Evolutionary conservation across 208 protist genomes (phyloP).

Genomic region (Leishmania mexicana): DNA sequence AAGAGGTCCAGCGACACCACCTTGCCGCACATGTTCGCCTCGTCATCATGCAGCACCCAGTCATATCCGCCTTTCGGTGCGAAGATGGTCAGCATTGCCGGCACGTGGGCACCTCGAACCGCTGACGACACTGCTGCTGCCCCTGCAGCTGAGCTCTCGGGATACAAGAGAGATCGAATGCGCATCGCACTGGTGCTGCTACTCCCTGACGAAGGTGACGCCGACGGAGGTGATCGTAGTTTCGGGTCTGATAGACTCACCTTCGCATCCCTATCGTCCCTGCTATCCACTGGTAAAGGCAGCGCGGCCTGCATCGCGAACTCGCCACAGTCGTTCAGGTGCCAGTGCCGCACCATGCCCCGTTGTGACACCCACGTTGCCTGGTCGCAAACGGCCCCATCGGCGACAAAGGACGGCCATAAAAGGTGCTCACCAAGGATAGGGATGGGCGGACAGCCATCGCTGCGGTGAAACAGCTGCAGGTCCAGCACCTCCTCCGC

Average conservation of each 20-base stretch:
- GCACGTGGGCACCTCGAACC: neutral
- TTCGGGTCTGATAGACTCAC: neutral
- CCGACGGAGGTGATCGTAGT: neutral
- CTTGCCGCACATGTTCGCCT: conserved; percentile 51
- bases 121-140: neutral
- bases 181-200: neutral
- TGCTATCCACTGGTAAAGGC: conserved; percentile 22
- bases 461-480: conserved; percentile 87
- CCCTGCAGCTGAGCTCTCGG: neutral
- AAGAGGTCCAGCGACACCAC: conserved; percentile 80
- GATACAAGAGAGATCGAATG: conserved; percentile 4
- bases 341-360: conserved; percentile 85
- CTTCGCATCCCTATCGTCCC: neutral
- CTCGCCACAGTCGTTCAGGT: conserved; percentile 91
- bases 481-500: conserved; percentile 67
- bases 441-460: conserved; percentile 56
- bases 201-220: neutral
- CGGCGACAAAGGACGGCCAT: conserved; percentile 79
- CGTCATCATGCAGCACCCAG: conserved; percentile 92
- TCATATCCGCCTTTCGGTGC: conserved; percentile 86
- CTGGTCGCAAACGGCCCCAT: conserved; percentile 80
- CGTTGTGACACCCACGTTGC: conserved; percentile 82
- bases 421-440: conserved; percentile 59
- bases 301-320: conserved; percentile 86
- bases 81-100: conserved; percentile 79